A percentile compares a stretch with the other conserved stretches of the same genome.
phyloP scores from a whole-genome alignment of 1,139 yeast species.

The Diutina scorzettiae region DNA sequence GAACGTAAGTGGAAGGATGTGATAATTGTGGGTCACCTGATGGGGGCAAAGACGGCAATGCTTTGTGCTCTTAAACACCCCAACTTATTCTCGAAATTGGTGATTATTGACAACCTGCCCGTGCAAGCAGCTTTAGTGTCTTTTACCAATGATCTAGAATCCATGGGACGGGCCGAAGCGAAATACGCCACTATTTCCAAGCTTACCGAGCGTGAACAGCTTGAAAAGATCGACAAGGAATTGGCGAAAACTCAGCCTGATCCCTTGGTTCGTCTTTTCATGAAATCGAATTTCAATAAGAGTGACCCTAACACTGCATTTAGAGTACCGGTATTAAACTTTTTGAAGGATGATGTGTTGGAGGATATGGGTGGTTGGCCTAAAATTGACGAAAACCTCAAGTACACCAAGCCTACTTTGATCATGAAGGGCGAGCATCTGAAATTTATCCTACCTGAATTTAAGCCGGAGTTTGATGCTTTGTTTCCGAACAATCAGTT shows the following conservation, averaged over 20 bases:
- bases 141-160: constrained; percentile 19
- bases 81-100: constrained; percentile 23
- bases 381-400: constrained; percentile 10
- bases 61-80: constrained; percentile 28
- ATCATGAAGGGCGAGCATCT: constrained; percentile 32
- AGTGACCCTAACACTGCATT: constrained; percentile 11
- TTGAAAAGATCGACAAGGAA: constrained; percentile 10
- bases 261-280: constrained; percentile 15
- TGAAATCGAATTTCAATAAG: constrained; percentile 18
- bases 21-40: constrained; percentile 35
- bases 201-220: neutral
- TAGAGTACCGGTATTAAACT: constrained; percentile 17
- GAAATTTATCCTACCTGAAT: constrained; percentile 22
- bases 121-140: constrained; percentile 15
- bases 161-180: constrained; percentile 19
- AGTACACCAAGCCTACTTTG: constrained; percentile 25
- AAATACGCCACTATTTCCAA: constrained; percentile 3
- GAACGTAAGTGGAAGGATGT: constrained; percentile 15
- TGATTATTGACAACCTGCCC: constrained; percentile 41
- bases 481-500: constrained; percentile 23
- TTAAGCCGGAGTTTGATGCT: constrained; percentile 18
- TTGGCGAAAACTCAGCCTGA: constrained; percentile 16
- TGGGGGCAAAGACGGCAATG: constrained; percentile 47
- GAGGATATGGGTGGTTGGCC: constrained; percentile 35
- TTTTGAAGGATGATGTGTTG: constrained; percentile 16